phyloP scores from a whole-genome alignment of 345 rosid species.

The Sisymbrium altissimum region DNA sequence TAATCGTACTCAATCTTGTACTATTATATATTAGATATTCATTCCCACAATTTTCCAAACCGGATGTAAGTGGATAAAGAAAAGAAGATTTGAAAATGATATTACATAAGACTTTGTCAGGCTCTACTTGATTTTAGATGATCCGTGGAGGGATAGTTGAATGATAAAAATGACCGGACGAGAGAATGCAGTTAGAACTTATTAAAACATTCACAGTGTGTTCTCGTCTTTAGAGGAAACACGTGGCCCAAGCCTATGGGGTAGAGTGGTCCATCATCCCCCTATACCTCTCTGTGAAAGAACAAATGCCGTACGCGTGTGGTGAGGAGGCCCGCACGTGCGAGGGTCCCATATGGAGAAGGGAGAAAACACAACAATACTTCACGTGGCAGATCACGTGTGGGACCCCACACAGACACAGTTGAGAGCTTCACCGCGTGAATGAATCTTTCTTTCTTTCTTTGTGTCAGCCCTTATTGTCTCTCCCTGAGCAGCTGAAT shows the following conservation, averaged over 20 bases:
- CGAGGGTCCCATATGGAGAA: constrained; percentile 19
- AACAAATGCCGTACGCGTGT: constrained; percentile 36
- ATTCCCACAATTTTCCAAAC: neutral
- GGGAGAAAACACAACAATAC: neutral
- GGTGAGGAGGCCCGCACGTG: constrained; percentile 31
- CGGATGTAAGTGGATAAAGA: constrained; percentile 12
- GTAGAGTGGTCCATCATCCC: constrained; percentile 21
- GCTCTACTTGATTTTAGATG: neutral
- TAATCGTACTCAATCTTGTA: neutral
- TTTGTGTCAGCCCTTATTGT: constrained; percentile 33
- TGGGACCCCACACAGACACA: constrained; percentile 18
- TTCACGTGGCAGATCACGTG: constrained; percentile 38
- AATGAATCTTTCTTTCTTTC: constrained; percentile 10
- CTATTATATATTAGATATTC: neutral
- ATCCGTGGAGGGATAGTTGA: neutral
- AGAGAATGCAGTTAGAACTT: constrained; percentile 11
- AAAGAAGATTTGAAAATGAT: constrained; percentile 19
- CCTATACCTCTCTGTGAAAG: neutral
- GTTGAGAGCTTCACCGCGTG: constrained; percentile 22
- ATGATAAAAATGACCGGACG: constrained; percentile 27
- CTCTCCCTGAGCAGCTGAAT: constrained; percentile 31
- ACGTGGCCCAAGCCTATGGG: constrained; percentile 20
- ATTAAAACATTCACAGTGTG: constrained; percentile 14
- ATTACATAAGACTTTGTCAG: constrained; percentile 20
- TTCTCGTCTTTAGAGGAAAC: constrained; percentile 20